Percentiles rank a stretch among this genome's conserved stretches.
Evolutionary conservation across 257 asterid species (phyloP).

Genomic region (Rubia yunnanensis): DNA sequence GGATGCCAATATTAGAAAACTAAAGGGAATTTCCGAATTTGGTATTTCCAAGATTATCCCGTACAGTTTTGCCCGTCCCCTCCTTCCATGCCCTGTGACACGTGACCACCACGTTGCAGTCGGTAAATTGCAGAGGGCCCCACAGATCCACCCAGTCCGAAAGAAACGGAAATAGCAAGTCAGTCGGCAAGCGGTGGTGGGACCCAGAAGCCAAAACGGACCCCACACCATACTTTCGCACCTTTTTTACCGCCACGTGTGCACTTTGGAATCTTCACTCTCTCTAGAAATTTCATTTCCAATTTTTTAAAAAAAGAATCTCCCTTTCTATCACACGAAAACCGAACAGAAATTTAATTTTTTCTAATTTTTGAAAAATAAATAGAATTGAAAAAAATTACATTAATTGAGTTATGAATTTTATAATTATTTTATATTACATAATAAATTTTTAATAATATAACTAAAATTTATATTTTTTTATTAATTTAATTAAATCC

Average conservation of each 20-base stretch:
- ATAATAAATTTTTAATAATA: too few species aligned
- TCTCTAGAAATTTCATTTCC: neutral
- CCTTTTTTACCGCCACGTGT: neutral
- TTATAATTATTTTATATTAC: too few species aligned
- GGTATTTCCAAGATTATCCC: too few species aligned
- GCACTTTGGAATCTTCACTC: constrained; percentile 4
- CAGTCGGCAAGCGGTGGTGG: neutral
- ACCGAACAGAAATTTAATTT: too few species aligned
- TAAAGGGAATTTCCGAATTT: too few species aligned
- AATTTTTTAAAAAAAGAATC: neutral
- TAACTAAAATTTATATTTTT: too few species aligned
- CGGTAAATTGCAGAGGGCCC: neutral
- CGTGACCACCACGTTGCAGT: neutral
- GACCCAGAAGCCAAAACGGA: neutral
- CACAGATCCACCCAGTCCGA: neutral
- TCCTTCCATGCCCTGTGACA: neutral
- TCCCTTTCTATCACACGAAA: too few species aligned
- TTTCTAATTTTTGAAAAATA: too few species aligned
- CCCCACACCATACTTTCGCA: neutral
- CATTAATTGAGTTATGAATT: too few species aligned
- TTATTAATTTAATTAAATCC: too few species aligned
- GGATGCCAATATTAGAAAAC: too few species aligned
- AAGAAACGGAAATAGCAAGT: neutral
- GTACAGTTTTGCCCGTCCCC: neutral
- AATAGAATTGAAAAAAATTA: too few species aligned